Evolutionary conservation across 306 rosid genomes (phyloP).

Genomic region (Sicyos baderoa): DNA sequence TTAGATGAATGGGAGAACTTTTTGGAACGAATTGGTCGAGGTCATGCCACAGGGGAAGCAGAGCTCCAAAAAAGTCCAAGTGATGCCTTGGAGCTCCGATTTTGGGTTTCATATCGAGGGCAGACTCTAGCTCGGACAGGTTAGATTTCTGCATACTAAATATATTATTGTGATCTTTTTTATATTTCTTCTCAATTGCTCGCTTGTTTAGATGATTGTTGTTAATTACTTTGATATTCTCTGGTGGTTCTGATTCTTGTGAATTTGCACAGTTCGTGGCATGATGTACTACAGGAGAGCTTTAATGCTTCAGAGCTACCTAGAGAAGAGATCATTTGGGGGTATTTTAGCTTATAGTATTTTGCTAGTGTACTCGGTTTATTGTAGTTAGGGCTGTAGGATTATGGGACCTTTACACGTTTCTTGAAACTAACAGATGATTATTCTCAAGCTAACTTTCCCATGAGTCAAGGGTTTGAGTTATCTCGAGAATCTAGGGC

Average conservation of each 20-base stretch:
- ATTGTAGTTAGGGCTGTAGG: constrained; percentile 8
- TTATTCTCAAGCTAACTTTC: constrained; percentile 44
- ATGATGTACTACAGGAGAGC: constrained; percentile 99
- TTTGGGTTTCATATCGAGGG: constrained; percentile 94
- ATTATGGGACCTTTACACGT: constrained; percentile 9
- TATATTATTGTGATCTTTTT: neutral
- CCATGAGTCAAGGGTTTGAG: constrained; percentile 67
- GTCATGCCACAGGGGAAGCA: constrained; percentile 52
- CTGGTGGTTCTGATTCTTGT: constrained; percentile 21
- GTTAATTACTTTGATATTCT: constrained; percentile 1
- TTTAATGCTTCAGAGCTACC: constrained; percentile 81
- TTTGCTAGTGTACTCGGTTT: constrained; percentile 8
- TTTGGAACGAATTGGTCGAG: constrained; percentile 82
- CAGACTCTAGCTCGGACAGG: constrained; percentile 99
- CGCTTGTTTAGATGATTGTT: neutral
- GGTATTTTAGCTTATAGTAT: constrained; percentile 41
- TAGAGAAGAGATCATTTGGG: constrained; percentile 68
- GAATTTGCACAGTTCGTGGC: constrained; percentile 69
- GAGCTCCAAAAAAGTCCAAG: constrained; percentile 68
- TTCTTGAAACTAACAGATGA: constrained; percentile 34
- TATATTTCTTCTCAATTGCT: constrained; percentile 4
- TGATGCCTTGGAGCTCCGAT: constrained; percentile 83
- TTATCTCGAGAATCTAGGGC: constrained; percentile 77
- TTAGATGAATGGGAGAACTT: constrained; percentile 93
- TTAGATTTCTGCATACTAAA: constrained; percentile 21